Conservation (phyloP, 805 yeast genomes). For the Cyberlindnera bimundalis region DNA sequence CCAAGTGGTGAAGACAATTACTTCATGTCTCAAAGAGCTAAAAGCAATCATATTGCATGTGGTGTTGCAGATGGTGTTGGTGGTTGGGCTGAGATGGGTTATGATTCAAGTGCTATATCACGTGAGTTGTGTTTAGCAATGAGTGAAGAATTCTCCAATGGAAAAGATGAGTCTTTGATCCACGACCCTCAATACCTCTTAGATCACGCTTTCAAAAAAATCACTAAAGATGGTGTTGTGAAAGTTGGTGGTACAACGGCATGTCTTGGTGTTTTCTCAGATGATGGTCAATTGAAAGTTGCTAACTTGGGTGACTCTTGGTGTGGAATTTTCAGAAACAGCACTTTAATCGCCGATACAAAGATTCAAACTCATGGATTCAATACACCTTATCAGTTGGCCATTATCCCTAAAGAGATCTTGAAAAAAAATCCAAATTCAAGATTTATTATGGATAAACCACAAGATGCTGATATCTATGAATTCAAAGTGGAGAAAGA, state of each 20-base stretch:
- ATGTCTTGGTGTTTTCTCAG: constrained; percentile 70
- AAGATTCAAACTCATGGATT: constrained; percentile 79
- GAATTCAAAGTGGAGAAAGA: constrained; percentile 60
- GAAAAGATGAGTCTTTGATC: constrained; percentile 5
- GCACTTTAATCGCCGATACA: constrained; percentile 60
- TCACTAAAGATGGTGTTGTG: constrained; percentile 54
- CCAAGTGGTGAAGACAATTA: constrained; percentile 79
- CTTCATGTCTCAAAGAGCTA: constrained; percentile 40
- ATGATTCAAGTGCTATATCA: constrained; percentile 83
- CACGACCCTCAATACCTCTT: constrained; percentile 41
- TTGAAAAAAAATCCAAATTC: constrained; percentile 44
- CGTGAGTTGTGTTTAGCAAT: constrained; percentile 68
- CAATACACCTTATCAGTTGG: constrained; percentile 89
- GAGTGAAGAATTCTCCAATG: constrained; percentile 29
- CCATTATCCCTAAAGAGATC: constrained; percentile 71
- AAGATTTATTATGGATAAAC: constrained; percentile 67
- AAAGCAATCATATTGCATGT: constrained; percentile 40
- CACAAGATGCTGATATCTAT: constrained; percentile 65
- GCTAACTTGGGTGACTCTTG: constrained; percentile 95
- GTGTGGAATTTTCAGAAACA: constrained; percentile 78
- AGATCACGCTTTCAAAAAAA: constrained; percentile 49
- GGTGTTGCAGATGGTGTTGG: constrained; percentile 98
- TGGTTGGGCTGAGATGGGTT: constrained; percentile 93
- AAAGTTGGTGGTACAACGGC: constrained; percentile 94
- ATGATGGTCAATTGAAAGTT: constrained; percentile 56